Evolutionary conservation across 2,329 filamentous ascomycete genomes (phyloP).

Genomic region (Diaporthe sp.): DNA sequence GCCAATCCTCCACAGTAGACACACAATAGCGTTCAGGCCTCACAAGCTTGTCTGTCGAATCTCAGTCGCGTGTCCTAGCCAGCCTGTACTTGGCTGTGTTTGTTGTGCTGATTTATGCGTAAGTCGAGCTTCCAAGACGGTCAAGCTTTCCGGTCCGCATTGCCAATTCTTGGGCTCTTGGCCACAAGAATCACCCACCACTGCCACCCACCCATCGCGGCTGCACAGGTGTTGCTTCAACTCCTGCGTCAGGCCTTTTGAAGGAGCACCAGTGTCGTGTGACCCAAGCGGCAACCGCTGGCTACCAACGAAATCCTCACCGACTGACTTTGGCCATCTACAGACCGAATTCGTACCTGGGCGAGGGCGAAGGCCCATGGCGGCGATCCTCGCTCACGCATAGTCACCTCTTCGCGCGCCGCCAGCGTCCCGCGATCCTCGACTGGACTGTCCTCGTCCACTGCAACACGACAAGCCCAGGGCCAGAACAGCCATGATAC

Average conservation of each 20-base stretch:
- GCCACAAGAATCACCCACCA: not conserved
- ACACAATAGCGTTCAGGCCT: not conserved
- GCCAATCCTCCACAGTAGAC: not conserved
- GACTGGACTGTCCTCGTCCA: constrained; percentile 22
- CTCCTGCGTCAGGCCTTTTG: not conserved
- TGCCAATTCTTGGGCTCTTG: constrained; percentile 33
- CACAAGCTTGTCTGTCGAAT: not conserved
- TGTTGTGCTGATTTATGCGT: constrained; percentile 40
- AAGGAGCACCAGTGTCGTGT: not conserved
- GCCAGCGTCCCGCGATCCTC: constrained; percentile 30
- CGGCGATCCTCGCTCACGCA: constrained; percentile 39
- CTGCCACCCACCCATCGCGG: not conserved
- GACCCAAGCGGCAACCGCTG: not conserved
- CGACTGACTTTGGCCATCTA: constrained; percentile 9
- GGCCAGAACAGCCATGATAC: constrained; percentile 15
- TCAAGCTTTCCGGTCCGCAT: constrained; percentile 33
- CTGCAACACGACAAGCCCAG: constrained; percentile 4
- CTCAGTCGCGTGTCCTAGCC: not conserved
- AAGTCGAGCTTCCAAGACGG: constrained; percentile 34
- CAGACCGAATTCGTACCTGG: constrained; percentile 50
- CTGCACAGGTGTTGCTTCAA: constrained; percentile 4
- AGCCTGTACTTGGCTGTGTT: constrained; percentile 31
- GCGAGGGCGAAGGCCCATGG: constrained; percentile 49
- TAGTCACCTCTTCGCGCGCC: constrained; percentile 39
- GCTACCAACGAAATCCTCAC: not conserved